Percentiles rank a stretch among this genome's conserved stretches.
Conservation (phyloP, 352 stramenopile genomes). For the Plasmopara halstedii region DNA sequence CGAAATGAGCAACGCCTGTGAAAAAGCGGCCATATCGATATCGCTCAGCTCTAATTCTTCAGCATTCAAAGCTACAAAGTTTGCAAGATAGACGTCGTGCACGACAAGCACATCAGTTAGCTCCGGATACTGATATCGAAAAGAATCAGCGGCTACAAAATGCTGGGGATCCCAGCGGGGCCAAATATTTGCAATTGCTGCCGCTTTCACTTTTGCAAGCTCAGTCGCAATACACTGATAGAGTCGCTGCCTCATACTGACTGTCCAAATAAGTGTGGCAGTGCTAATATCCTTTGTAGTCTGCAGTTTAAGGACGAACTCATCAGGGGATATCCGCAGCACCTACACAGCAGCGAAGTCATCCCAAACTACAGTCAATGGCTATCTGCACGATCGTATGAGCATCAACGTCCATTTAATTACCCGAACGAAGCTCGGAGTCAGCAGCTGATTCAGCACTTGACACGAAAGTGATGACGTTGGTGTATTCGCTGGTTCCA, state of each 20-base stretch:
- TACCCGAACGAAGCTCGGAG: conserved; percentile 70
- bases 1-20: conserved; percentile 66
- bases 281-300: conserved; percentile 52
- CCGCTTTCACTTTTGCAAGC: conserved; percentile 59
- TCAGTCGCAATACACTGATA: conserved; percentile 45
- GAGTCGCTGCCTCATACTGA: conserved; percentile 55
- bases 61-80: conserved; percentile 46
- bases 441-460: conserved; percentile 73
- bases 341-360: conserved; percentile 31
- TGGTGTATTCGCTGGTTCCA: conserved; percentile 28
- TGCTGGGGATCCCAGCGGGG: conserved; percentile 77
- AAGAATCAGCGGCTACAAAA: conserved; percentile 81
- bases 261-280: conserved; percentile 69
- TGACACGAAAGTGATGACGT: conserved; percentile 22
- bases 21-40: conserved; percentile 72
- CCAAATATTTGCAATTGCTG: conserved; percentile 42
- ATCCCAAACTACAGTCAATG: conserved; percentile 2
- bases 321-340: conserved; percentile 42
- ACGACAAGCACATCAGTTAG: conserved; percentile 68
- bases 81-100: conserved; percentile 76
- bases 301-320: conserved; percentile 58
- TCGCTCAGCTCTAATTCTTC: conserved; percentile 51
- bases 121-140: conserved; percentile 78
- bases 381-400: background rate
- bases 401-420: background rate